phyloP scores from a whole-genome alignment of 2,329 filamentous ascomycete species.

The Trichophyton schoenleinii region DNA sequence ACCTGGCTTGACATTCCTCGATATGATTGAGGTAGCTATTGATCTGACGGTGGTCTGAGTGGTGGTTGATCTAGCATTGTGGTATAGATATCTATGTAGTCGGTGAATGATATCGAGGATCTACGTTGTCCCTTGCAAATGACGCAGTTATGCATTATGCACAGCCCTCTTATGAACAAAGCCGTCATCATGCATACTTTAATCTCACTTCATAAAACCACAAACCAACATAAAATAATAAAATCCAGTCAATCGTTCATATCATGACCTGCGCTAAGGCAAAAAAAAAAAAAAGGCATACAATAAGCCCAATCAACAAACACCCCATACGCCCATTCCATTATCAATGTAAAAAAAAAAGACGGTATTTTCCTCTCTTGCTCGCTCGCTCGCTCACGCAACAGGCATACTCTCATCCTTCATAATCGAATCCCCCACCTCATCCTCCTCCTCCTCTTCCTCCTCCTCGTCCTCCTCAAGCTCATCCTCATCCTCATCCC shows the following conservation, averaged over 20 bases:
- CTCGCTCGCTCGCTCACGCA: not conserved
- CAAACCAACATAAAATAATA: not conserved
- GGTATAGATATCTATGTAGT: not conserved
- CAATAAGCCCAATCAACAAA: not conserved
- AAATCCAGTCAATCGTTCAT: too few relatives aligned
- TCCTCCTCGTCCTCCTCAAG: slow-evolving; percentile 9
- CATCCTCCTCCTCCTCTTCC: slow-evolving; percentile 9
- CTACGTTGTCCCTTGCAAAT: not conserved
- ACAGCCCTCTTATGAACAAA: too few relatives aligned
- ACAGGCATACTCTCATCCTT: not conserved
- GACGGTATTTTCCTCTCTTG: not conserved
- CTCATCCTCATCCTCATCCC: slow-evolving; percentile 12
- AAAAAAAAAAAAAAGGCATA: not conserved
- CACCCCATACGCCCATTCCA: not conserved
- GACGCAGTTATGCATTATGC: not conserved
- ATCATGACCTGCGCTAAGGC: too few relatives aligned
- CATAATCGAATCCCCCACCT: slow-evolving; percentile 1
- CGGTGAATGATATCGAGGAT: not conserved
- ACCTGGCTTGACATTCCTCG: too few relatives aligned
- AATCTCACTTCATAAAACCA: too few relatives aligned
- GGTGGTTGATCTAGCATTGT: not conserved
- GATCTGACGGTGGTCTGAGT: not conserved
- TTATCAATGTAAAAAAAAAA: not conserved
- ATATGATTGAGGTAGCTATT: too few relatives aligned
- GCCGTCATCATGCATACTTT: too few relatives aligned